Percentiles rank a stretch among this genome's conserved stretches.
phyloP scores from a whole-genome alignment of 352 stramenopile genomes.

The Saprolegnia parasitica region DNA sequence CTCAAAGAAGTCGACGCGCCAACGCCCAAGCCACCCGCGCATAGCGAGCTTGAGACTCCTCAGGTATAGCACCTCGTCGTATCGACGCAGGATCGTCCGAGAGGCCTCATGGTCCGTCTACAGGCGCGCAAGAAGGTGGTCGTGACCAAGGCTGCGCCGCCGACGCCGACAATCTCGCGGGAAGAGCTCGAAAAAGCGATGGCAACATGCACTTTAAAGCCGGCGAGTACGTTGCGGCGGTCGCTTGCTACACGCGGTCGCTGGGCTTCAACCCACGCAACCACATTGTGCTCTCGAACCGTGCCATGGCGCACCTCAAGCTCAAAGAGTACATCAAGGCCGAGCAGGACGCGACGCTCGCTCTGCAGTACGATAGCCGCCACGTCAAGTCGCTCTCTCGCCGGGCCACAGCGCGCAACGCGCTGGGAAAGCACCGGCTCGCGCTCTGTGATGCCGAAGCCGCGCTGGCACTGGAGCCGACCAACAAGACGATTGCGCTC shows the following conservation, averaged over 20 bases:
- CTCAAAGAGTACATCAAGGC: constrained; percentile 80
- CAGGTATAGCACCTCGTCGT: no score
- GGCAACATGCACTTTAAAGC: constrained; percentile 90
- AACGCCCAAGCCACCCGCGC: background rate
- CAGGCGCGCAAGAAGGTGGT: constrained; percentile 22
- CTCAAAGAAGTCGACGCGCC: constrained; percentile 40
- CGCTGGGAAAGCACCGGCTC: constrained; percentile 76
- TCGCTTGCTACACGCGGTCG: constrained; percentile 85
- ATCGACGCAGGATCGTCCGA: no score
- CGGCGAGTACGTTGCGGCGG: constrained; percentile 80
- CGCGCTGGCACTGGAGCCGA: constrained; percentile 56
- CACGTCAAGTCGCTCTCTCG: constrained; percentile 86
- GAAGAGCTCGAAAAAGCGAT: constrained; percentile 83
- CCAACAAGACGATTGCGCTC: constrained; percentile 60
- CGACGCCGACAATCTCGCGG: constrained; percentile 27
- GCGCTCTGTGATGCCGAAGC: constrained; percentile 79
- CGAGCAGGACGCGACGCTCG: constrained; percentile 86
- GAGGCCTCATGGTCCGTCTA: background rate
- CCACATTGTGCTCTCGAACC: constrained; percentile 82
- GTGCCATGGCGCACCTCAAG: constrained; percentile 87
- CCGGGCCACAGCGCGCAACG: constrained; percentile 80
- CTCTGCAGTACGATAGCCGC: constrained; percentile 64
- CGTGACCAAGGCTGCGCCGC: background rate
- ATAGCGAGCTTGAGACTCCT: background rate
- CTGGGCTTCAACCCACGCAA: constrained; percentile 71